Percentiles rank a stretch among this genome's conserved stretches.
phyloP scores from a whole-genome alignment of 2,329 filamentous ascomycete species.

The Talaromyces funiculosus region DNA sequence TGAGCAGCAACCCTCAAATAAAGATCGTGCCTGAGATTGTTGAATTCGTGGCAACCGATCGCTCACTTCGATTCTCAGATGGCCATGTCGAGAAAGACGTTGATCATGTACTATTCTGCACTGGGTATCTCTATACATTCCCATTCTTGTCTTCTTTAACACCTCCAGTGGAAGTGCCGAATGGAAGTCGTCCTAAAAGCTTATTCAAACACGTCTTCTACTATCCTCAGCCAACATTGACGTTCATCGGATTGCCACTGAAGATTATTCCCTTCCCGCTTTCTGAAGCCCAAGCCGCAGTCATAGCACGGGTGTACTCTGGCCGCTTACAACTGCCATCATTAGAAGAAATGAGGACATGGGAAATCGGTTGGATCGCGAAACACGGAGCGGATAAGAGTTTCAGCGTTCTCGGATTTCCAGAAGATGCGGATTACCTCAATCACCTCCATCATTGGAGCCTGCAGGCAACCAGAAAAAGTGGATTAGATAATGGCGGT shows the following conservation, averaged over 20 bases:
- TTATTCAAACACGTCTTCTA: slow-evolving; percentile 77
- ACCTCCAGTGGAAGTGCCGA: slow-evolving; percentile 57
- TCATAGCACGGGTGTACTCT: slow-evolving; percentile 71
- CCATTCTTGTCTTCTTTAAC: slow-evolving; percentile 58
- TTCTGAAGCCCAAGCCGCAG: slow-evolving; percentile 70
- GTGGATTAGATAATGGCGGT: slow-evolving; percentile 39
- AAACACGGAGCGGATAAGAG: slow-evolving; percentile 43
- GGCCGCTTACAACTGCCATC: slow-evolving; percentile 62
- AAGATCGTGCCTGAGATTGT: slow-evolving; percentile 49
- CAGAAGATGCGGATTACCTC: slow-evolving; percentile 42
- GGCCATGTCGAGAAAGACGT: slow-evolving; percentile 60
- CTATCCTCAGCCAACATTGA: slow-evolving; percentile 68
- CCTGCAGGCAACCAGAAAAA: slow-evolving; percentile 7
- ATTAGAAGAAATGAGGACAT: slow-evolving; percentile 58
- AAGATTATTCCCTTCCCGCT: slow-evolving; percentile 85
- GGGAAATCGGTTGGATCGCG: slow-evolving; percentile 50
- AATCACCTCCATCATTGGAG: slow-evolving; percentile 43
- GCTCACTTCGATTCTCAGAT: slow-evolving; percentile 59
- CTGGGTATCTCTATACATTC: slow-evolving; percentile 80
- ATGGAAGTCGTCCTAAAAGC: slow-evolving; percentile 64
- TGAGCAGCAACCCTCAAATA: slow-evolving; percentile 45
- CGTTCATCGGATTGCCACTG: slow-evolving; percentile 69
- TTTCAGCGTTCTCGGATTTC: slow-evolving; percentile 53
- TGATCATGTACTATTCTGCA: slow-evolving; percentile 78
- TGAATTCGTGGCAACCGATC: slow-evolving; percentile 48